Conservation (phyloP, 2,329 filamentous ascomycete genomes). For the Verticillium albo-atrum region DNA sequence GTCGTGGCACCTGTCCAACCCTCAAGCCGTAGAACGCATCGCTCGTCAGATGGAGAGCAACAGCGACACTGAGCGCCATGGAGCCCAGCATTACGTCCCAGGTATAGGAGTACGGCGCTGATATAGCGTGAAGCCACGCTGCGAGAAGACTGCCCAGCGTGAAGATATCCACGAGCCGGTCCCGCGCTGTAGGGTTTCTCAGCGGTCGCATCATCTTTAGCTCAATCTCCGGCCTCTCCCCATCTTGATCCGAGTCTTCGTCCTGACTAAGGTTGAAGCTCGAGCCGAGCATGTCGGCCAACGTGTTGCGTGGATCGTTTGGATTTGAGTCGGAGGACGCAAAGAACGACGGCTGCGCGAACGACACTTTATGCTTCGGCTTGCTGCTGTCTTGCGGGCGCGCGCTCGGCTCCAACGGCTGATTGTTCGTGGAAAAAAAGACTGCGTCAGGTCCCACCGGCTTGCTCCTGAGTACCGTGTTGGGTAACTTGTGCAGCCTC, state of each 20-base stretch:
- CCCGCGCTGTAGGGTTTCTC: slow-evolving; percentile 6
- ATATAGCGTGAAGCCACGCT: slow-evolving; percentile 10
- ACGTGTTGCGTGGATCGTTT: slow-evolving; percentile 35
- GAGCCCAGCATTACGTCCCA: slow-evolving; percentile 12
- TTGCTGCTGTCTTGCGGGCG: not conserved
- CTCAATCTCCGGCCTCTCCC: not conserved
- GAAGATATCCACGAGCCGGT: slow-evolving; percentile 10
- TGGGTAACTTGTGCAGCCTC: slow-evolving; percentile 56
- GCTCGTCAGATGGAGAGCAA: slow-evolving; percentile 7
- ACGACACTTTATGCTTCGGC: slow-evolving; percentile 30
- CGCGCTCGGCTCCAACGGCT: not conserved
- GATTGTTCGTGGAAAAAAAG: slow-evolving; percentile 39
- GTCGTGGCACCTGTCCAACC: slow-evolving; percentile 4
- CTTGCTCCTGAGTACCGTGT: slow-evolving; percentile 45
- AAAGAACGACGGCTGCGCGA: slow-evolving; percentile 59
- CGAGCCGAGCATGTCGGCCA: slow-evolving; percentile 39
- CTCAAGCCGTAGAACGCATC: slow-evolving; percentile 9
- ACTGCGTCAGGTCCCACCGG: slow-evolving; percentile 40
- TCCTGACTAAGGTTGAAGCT: slow-evolving; percentile 36
- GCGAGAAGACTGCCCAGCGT: slow-evolving; percentile 7
- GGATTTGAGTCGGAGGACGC: slow-evolving; percentile 31
- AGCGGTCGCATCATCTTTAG: not conserved
- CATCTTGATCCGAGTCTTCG: not conserved
- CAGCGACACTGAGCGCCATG: slow-evolving; percentile 9
- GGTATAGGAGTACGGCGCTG: slow-evolving; percentile 8